Conservation (phyloP, 2,329 filamentous ascomycete genomes). For the Juglanconis oblonga region DNA sequence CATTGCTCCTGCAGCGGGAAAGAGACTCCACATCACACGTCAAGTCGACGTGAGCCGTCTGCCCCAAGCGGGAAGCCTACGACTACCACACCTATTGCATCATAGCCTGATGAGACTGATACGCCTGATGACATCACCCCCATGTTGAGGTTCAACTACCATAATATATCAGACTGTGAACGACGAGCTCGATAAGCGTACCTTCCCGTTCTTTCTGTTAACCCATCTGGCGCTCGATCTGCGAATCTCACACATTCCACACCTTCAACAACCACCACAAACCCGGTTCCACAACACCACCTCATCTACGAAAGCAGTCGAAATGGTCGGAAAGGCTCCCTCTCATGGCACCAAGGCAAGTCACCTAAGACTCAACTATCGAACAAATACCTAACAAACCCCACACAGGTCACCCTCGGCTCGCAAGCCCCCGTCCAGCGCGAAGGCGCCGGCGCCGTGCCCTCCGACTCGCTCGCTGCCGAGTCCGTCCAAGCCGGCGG, state of each 20-base stretch:
- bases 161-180: not conserved
- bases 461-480: slow-evolving; percentile 70
- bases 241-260: not conserved
- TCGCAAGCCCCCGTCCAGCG: slow-evolving; percentile 43
- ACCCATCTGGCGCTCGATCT: not conserved
- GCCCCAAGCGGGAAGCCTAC: too few species aligned
- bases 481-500: slow-evolving; percentile 64
- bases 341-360: slow-evolving; percentile 16
- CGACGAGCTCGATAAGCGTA: not conserved
- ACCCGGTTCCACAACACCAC: not conserved
- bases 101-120: not conserved
- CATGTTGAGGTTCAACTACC: not conserved
- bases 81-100: slow-evolving; percentile 1
- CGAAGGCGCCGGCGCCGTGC: slow-evolving; percentile 63
- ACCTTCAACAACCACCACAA: not conserved
- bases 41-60: not conserved
- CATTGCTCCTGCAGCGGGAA: not conserved
- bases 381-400: slow-evolving; percentile 14
- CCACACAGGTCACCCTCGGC: slow-evolving; percentile 42
- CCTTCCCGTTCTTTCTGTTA: not conserved
- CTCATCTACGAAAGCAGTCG: not conserved
- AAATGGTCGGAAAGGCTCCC: slow-evolving; percentile 13
- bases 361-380: not conserved
- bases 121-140: not conserved
- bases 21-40: not conserved